A percentile compares a stretch with the other conserved stretches of the same genome.
phyloP scores from a whole-genome alignment of 139 green algal genomes.

The Chlamydomonas incerta region DNA sequence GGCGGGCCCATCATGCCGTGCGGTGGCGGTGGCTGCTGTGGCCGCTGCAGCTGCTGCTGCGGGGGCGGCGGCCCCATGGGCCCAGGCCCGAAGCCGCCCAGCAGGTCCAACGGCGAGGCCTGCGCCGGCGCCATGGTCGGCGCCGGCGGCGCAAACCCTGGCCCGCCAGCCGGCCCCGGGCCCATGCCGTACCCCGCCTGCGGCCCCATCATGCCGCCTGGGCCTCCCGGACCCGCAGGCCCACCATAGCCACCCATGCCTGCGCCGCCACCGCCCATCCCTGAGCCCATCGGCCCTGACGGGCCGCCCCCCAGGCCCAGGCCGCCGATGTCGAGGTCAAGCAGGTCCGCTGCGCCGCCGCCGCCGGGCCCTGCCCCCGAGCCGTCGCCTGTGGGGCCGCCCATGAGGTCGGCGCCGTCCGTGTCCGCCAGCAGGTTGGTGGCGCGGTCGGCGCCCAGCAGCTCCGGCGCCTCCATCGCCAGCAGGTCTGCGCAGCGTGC shows the following conservation, averaged over 20 bases:
- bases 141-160: background rate
- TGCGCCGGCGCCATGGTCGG: too few species aligned
- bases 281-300: background rate
- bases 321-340: conserved; percentile 10
- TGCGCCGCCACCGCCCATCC: too few species aligned
- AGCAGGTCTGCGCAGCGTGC: conserved; percentile 48
- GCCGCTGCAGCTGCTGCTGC: conserved; percentile 10
- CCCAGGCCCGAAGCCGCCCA: background rate
- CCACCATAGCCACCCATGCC: background rate
- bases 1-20: background rate
- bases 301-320: background rate
- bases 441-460: conserved; percentile 51
- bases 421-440: conserved; percentile 67
- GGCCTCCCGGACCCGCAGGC: background rate
- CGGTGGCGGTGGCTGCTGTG: background rate
- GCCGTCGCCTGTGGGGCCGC: background rate
- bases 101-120: background rate
- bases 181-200: too few species aligned
- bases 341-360: conserved; percentile 25
- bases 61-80: background rate
- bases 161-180: too few species aligned
- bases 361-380: background rate
- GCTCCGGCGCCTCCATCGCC: conserved; percentile 31
- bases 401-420: conserved; percentile 49
- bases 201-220: too few species aligned